Conservation (phyloP, 139 green algal genomes). For the Chlorella sp. region DNA sequence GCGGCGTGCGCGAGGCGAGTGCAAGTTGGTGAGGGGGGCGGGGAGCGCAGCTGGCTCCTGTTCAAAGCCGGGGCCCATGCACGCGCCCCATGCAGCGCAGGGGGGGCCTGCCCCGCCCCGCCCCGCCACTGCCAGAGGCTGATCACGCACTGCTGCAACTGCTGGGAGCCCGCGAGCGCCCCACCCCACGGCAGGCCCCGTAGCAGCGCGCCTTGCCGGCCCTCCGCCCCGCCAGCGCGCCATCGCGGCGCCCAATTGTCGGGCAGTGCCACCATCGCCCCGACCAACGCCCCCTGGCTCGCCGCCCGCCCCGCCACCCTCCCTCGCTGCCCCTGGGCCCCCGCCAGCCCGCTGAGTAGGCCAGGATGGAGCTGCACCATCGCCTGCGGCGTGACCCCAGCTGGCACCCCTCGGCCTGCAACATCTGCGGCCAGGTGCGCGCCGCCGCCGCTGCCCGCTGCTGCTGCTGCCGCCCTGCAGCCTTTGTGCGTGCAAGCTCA, state of each 20-base stretch:
- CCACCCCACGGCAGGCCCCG: neutral
- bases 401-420: slow-evolving; percentile 89
- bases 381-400: slow-evolving; percentile 86
- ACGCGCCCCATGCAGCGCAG: neutral
- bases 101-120: neutral
- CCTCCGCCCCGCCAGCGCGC: too few species aligned
- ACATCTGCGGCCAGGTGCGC: slow-evolving; percentile 87
- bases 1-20: neutral
- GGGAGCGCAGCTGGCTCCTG: neutral
- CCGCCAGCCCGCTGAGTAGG: neutral
- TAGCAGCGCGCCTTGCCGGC: too few species aligned
- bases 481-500: neutral
- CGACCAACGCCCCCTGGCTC: too few species aligned
- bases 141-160: neutral
- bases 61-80: neutral
- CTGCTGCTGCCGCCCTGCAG: neutral
- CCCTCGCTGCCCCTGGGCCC: neutral
- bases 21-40: too few species aligned
- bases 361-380: slow-evolving; percentile 89
- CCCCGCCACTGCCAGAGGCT: too few species aligned
- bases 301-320: neutral
- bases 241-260: too few species aligned
- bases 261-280: too few species aligned
- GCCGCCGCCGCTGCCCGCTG: neutral
- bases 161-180: neutral